A percentile compares a stretch with the other conserved stretches of the same genome.
Conservation (phyloP, 495 filamentous ascomycete genomes). For the Extremus antarcticus region DNA sequence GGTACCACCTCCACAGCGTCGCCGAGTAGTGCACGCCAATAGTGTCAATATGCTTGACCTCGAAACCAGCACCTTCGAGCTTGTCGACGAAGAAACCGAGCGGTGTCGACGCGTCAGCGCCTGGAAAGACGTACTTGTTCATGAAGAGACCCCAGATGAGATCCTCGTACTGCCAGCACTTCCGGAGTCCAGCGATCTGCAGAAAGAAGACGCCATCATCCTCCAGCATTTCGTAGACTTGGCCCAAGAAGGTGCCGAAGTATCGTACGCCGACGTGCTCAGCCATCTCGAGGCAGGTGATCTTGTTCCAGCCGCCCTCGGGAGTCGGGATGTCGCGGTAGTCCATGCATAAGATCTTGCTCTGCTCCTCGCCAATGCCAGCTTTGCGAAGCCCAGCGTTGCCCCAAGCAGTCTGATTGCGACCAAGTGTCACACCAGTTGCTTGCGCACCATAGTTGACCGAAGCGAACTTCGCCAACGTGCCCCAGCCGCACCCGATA, state of each 20-base stretch:
- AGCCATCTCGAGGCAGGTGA: constrained; percentile 82
- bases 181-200: constrained; percentile 72
- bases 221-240: constrained; percentile 75
- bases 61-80: constrained; percentile 67
- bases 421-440: constrained; percentile 70
- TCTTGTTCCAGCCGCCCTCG: constrained; percentile 64
- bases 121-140: constrained; percentile 89
- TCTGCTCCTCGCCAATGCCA: constrained; percentile 59
- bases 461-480: constrained; percentile 67
- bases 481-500: constrained; percentile 83
- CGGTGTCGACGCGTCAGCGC: constrained; percentile 75
- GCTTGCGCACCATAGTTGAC: constrained; percentile 66
- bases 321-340: constrained; percentile 72
- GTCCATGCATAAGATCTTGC: constrained; percentile 68
- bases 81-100: constrained; percentile 59
- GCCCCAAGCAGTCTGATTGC: constrained; percentile 78
- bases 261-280: constrained; percentile 80
- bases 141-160: constrained; percentile 80
- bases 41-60: constrained; percentile 69
- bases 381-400: constrained; percentile 61
- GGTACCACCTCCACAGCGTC: constrained; percentile 96
- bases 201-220: constrained; percentile 79
- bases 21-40: constrained; percentile 95
- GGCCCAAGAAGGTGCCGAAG: constrained; percentile 54
- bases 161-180: constrained; percentile 82